Evolutionary conservation across 2,329 filamentous ascomycete species (phyloP), one percentile per base, ranked within the genome.

Genomic region (Boeremia exigua): DNA sequence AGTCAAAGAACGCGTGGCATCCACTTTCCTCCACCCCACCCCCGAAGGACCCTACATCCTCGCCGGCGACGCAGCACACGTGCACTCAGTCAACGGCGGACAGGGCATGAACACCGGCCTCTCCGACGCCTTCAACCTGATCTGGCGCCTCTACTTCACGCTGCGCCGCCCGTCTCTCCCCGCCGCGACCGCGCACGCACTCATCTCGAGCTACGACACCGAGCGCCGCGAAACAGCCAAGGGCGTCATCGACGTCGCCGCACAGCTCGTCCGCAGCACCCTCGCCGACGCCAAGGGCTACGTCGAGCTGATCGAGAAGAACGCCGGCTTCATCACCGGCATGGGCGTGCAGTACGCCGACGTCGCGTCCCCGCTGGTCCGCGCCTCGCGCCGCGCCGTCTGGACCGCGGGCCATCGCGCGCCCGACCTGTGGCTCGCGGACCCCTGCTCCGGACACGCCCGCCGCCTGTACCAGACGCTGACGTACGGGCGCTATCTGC

Each of bases 261-360:
- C 80, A 0, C 68, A 74, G 6, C 65, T 82, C 12, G 80, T 82
- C 2, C 71, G 80, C 37, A 78, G 80, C 53, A 82, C 80, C 0
- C 62, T 77, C 3, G 70, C 73, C 40, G 74, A 76, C 14, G 79
- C 80, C 2, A 78, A 78, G 59, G 69, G 78, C 32, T 82, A 82
- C 42, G 79, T 82, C 2, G 73, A 74, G 25, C 79, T 79, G 0
- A 80, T 82, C 37, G 74, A 82, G 57, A 76, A 73, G 53, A 82
- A 81, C 38, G 79, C 80, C 0, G 79, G 75, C 1, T 82, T 79
- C 56, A 82, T 82, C 40, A 81, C 79, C 6, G 79, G 79, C 75
- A 64, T 80, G 78, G 78, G 78, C 4, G 76, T 81, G 2, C 68
- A 75, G 6, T 81, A 80, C 60, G 62, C 71, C 6, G 69, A 60